Evolutionary conservation across 2,329 filamentous ascomycete species (phyloP).

Genomic region (Monilinia aucupariae): DNA sequence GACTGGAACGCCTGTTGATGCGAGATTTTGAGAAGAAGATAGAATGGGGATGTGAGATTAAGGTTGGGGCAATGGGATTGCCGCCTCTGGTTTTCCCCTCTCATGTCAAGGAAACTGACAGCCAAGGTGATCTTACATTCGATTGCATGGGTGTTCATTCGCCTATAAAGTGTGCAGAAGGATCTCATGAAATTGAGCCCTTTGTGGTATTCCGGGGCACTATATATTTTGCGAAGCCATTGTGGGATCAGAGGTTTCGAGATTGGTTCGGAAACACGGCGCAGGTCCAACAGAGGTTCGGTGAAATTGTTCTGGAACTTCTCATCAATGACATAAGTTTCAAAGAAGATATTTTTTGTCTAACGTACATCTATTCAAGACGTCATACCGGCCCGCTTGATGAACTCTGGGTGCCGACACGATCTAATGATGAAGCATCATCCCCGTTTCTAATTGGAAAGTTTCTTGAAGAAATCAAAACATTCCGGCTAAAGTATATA

Average conservation of each 20-base stretch:
- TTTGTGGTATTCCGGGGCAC: neutral
- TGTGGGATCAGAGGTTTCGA: neutral
- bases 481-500: neutral
- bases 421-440: neutral
- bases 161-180: neutral
- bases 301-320: neutral
- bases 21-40: neutral
- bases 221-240: neutral
- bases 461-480: neutral
- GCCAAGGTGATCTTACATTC: neutral
- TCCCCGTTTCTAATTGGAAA: neutral
- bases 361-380: neutral
- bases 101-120: neutral
- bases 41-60: constrained; percentile 2
- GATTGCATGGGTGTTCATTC: constrained; percentile 7
- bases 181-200: neutral
- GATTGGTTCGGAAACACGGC: neutral
- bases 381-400: neutral
- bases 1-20: neutral
- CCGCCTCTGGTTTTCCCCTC: neutral
- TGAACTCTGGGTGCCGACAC: neutral
- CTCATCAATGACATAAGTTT: neutral
- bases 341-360: neutral
- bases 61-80: neutral
- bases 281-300: neutral